These are phyloP conservation scores for Plasmopara muralis DNA, from an alignment of 352 stramenopile species.

Conservation along the genomic window DNA sequence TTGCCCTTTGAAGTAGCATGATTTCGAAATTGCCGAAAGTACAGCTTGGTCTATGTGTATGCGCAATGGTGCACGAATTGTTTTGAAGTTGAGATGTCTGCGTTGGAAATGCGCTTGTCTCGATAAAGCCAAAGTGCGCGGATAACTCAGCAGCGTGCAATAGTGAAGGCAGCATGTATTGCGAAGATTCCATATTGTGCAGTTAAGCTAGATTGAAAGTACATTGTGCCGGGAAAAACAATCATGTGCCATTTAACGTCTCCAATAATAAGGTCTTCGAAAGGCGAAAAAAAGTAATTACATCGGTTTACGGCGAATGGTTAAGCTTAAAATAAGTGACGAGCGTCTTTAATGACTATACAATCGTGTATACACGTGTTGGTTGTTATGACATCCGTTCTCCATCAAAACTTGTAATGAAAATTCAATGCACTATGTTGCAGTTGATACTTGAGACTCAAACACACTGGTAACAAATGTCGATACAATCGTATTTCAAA, in stretches of 20 bases:
- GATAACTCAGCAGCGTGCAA: conserved; percentile 5
- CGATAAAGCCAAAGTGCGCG: conserved; percentile 6
- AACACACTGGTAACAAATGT: not conserved
- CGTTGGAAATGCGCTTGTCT: conserved; percentile 6
- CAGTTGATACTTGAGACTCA: not conserved
- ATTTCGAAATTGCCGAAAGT: not conserved
- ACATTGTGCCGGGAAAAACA: not conserved
- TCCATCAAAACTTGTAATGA: not conserved
- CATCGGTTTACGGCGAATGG: conserved; percentile 1
- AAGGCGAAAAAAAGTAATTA: conserved; percentile 3
- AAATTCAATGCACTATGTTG: not conserved
- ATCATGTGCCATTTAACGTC: not conserved
- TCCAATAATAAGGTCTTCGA: not conserved
- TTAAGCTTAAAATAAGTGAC: conserved; percentile 9
- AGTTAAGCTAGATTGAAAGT: not conserved
- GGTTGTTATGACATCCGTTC: not conserved
- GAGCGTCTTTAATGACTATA: conserved; percentile 1
- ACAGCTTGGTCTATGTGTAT: not conserved
- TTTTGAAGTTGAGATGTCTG: not conserved
- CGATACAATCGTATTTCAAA: not conserved
- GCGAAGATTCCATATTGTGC: not conserved
- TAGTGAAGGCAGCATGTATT: conserved; percentile 1
- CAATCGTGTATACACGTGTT: not conserved
- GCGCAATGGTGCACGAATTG: not conserved
- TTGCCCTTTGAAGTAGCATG: not conserved